Evolutionary conservation across 2,329 filamentous ascomycete species (phyloP).

Genomic region (Thielaviopsis ethacetica): DNA sequence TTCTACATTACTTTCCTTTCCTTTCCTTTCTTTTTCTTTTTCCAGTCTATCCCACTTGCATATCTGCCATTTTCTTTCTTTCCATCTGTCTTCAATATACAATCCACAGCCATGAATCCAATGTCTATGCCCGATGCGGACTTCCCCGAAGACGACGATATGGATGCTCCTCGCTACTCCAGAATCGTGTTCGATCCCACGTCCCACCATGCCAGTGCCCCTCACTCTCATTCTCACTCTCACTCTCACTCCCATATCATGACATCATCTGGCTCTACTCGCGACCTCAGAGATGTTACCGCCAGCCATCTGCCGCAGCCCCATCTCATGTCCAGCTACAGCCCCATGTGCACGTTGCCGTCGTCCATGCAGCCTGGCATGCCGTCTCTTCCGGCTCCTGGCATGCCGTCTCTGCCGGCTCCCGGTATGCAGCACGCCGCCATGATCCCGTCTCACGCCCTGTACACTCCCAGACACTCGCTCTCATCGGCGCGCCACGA

Average conservation of each 20-base stretch:
- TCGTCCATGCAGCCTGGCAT: not conserved
- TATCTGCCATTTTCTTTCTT: constrained; percentile 11
- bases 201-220: constrained; percentile 28
- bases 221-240: constrained; percentile 23
- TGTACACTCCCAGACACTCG: constrained; percentile 5
- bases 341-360: constrained; percentile 5
- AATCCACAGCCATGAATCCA: not conserved
- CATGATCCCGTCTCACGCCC: constrained; percentile 1
- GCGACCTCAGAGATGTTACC: constrained; percentile 2
- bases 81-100: not conserved
- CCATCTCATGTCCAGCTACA: constrained; percentile 8
- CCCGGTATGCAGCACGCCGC: not conserved
- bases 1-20: not conserved
- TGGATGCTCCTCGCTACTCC: constrained; percentile 2
- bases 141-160: not conserved
- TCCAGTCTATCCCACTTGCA: not conserved
- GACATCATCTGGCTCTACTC: constrained; percentile 16
- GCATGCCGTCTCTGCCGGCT: too few species aligned
- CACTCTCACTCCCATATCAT: constrained; percentile 21
- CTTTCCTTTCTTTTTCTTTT: not conserved
- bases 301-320: constrained; percentile 1
- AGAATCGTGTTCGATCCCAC: constrained; percentile 12
- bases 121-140: constrained; percentile 1
- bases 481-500: constrained; percentile 7
- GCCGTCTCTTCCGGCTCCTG: not conserved